A percentile compares a stretch with the other conserved stretches of the same genome.
Conservation (phyloP, 2,329 filamentous ascomycete species). For the Cryphonectria naterciae region DNA sequence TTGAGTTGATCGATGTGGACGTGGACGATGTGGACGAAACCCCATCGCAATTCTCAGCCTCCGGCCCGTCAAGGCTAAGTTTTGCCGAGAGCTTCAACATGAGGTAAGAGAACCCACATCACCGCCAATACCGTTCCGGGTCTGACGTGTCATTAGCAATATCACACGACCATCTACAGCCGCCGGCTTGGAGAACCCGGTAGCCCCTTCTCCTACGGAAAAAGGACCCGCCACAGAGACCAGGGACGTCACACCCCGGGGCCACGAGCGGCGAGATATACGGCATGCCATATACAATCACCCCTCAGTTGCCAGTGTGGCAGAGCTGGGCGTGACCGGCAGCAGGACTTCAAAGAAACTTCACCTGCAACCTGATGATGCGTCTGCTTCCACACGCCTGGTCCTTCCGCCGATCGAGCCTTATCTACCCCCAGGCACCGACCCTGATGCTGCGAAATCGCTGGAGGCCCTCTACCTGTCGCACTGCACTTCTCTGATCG, state of each 20-base stretch:
- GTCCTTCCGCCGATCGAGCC: conserved; percentile 82
- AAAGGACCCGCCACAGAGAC: neutral
- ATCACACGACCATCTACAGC: conserved; percentile 27
- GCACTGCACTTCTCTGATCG: conserved; percentile 92
- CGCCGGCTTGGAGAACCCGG: conserved; percentile 14
- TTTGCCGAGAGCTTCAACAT: conserved; percentile 40
- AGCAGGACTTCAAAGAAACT: conserved; percentile 63
- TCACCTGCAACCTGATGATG: conserved; percentile 63
- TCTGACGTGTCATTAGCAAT: conserved; percentile 39
- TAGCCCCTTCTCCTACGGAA: conserved; percentile 15
- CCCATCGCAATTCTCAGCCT: conserved; percentile 41
- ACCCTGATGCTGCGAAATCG: conserved; percentile 83
- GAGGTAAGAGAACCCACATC: conserved; percentile 46
- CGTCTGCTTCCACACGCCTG: conserved; percentile 70
- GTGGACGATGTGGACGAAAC: conserved; percentile 17
- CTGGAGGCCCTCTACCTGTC: conserved; percentile 87
- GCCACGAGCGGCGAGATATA: conserved; percentile 39
- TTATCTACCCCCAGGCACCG: conserved; percentile 80
- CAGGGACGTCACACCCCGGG: neutral
- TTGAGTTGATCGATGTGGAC: conserved; percentile 62
- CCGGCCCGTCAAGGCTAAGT: conserved; percentile 20
- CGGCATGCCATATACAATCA: conserved; percentile 62
- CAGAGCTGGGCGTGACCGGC: conserved; percentile 61
- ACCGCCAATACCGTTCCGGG: neutral
- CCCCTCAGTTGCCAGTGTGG: conserved; percentile 57